Evolutionary conservation across 306 rosid genomes (phyloP), one percentile per base, ranked within the genome.

Genomic region (Erythrophleum fordii): DNA sequence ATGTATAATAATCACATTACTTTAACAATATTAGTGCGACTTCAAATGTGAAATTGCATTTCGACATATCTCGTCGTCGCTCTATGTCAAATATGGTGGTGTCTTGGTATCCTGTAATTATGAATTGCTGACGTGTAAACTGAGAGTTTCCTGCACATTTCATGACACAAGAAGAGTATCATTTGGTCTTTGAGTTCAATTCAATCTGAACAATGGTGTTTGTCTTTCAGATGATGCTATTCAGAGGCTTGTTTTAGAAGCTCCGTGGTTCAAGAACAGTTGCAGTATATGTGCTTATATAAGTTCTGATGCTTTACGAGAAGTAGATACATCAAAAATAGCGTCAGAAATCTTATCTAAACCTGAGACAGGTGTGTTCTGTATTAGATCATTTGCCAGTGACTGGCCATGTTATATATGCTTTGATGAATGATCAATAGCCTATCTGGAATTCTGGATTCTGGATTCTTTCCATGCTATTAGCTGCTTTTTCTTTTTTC

Each of bases 191-290:
- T 52, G 6, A n/a, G 9, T 72, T 9, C 64, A 51, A 11, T 28
- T 28, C 39, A 10, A 29, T 69, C 44, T 51, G 64, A 31, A 34
- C 46, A 71, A 52, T 3, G 74, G 37, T 16, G 23, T 41, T 44
- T 55, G n/a, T 29, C 16, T 29, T 49, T 76, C 74, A 82, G 85
- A 82, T 82, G 70, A 69, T 48, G 81, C 81, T 11, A 76, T 82
- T 76, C 85, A 76, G 73, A 60, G 46, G 61, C 5, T 37, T n/a
- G 85, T 82, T 59, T 29, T 82, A 46, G 81, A 59, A 60, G 81
- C 85, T 76, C 77, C 85, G 7, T 82, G 85, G 82, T 82, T 82
- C 62, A 82, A 76, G 81, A 68, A 26, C 61, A 82, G 85, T 60
- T 25, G 76, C 60, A 48, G 58, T 10, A 56, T 76, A 10, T 76